Evolutionary conservation across 108 stramenopile species (phyloP), one percentile per base, ranked within the genome.

Genomic region (Cyclotella atomus): DNA sequence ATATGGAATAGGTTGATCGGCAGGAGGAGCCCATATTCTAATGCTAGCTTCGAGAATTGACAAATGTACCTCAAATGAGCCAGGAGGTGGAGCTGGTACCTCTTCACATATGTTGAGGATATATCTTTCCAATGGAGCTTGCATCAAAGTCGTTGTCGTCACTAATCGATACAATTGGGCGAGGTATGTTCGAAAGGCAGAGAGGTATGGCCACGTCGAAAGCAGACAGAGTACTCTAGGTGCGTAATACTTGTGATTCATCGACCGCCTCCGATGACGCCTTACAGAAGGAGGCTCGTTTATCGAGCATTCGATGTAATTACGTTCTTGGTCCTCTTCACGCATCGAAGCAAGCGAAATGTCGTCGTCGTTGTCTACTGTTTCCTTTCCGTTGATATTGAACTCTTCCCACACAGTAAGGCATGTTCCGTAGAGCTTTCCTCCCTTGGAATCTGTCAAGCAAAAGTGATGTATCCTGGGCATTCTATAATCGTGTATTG

Each of bases 51-150:
- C 81, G 16, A 96, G 73, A 17, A 96, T 89, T 24, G 77, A 79
- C 20, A 91, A 44, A 71, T 89, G 85, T 17, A 97, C 94, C 76
- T 96, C 94, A 73, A 95, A 93, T 27, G 89, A 80, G 14, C 97
- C 97, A 0, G 93, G 95, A 9, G 99, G 99, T 16, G 99, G 99
- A 45, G 98, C 94, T 29, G 99, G 97, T 52, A 97, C 95, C 76
- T 99, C 98, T 41, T 77, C 68, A 68, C 97, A 93, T 44, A 99
- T 91, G 73, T 98, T 99, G 70, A 86, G 77, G 75, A 99, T 86
- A 65, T 97, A 97, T 28, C 97, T 85, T 75, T 99, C 99, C 44
- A 99, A 83, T 14, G 99, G 98, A 25, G 91, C 85, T 45, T 76
- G 85, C 91, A 97, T 93, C 38, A 92, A 70, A 68, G 85, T 74